Conservation (phyloP, 305 asterid species). For the Withania somnifera region DNA sequence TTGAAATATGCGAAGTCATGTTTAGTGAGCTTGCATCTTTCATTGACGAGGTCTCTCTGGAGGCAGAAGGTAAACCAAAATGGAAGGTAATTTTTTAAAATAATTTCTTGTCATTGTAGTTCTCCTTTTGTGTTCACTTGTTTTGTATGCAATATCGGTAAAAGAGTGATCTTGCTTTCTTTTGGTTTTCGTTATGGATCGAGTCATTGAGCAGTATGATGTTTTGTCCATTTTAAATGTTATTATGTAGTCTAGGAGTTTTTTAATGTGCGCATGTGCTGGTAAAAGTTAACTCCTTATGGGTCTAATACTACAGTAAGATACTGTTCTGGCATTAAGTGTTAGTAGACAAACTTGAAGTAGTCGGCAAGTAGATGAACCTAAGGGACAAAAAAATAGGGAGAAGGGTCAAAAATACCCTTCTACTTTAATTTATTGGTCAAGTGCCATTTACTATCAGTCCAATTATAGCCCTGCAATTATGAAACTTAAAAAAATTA, state of each 20-base stretch:
- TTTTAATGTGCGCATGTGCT: not conserved
- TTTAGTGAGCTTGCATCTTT: constrained; percentile 95
- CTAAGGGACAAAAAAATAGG: not conserved
- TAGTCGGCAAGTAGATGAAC: not conserved
- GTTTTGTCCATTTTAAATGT: not conserved
- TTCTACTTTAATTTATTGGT: too few relatives aligned
- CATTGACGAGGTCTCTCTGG: constrained; percentile 85
- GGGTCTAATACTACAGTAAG: not conserved
- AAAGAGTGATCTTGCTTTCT: not conserved
- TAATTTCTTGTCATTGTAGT: constrained; percentile 6
- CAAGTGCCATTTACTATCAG: too few relatives aligned
- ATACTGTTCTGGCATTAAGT: not conserved
- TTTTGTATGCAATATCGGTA: not conserved
- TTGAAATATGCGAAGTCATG: constrained; percentile 94
- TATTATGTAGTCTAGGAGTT: not conserved
- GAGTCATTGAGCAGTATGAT: not conserved
- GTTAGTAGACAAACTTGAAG: not conserved
- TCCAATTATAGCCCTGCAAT: too few relatives aligned
- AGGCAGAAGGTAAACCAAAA: constrained; percentile 95
- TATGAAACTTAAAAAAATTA: too few relatives aligned
- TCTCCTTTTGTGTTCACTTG: not conserved
- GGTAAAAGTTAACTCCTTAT: constrained; percentile 1
- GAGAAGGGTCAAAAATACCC: too few relatives aligned
- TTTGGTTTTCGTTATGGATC: not conserved
- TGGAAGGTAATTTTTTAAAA: constrained; percentile 71